Evolutionary conservation across 1,139 yeast species (phyloP), one percentile per base, ranked within the genome.

Genomic region (Geotrichum siamense): DNA sequence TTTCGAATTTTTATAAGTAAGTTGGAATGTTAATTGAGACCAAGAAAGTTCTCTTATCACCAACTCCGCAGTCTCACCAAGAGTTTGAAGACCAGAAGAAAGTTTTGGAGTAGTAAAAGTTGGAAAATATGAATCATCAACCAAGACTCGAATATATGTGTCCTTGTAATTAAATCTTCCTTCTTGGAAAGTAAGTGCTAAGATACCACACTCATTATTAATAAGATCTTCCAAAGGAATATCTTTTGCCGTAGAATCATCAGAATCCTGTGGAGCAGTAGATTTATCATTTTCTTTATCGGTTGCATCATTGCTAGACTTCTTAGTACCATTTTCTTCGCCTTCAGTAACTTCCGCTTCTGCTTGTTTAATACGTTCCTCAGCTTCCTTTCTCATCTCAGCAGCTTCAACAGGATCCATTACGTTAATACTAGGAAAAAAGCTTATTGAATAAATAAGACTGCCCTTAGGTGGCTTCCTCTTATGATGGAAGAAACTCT

Each of bases 371-470:
- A 57, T 63, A 25, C 59, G 60, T 50, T 62, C 60, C 31, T 59
- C 56, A 39, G 61, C 61, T 48, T 58, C 51, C 41, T 45, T 53
- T 45, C 49, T 47, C 25, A 50, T 51, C 36, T 57, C 85, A 49
- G 68, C 71, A 40, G 76, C 69, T 53, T 85, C 96, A 48, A 78
- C 82, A 43, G 85, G 78, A 27, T 86, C 76, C 70, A 81, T 71
- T 6, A 87, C 82, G 12, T 89, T 86, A 45, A 82, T 64, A 15
- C 81, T 67, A 21, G 98, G 97, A 64, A 77, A 86, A 69, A 91
- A 91, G 2, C 93, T 75, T 43, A 83, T 68, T 10, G 78, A 71
- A 62, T 84, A 91, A 12, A 78, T 72, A 29, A 91, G 70, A 17
- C 72, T 65, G 59, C 98, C 98, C 67, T 83, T 83, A 35, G 94